A percentile compares a stretch with the other conserved stretches of the same genome.
Evolutionary conservation across 2,329 filamentous ascomycete genomes (phyloP).

Genomic region (Fusarium abutilonis): DNA sequence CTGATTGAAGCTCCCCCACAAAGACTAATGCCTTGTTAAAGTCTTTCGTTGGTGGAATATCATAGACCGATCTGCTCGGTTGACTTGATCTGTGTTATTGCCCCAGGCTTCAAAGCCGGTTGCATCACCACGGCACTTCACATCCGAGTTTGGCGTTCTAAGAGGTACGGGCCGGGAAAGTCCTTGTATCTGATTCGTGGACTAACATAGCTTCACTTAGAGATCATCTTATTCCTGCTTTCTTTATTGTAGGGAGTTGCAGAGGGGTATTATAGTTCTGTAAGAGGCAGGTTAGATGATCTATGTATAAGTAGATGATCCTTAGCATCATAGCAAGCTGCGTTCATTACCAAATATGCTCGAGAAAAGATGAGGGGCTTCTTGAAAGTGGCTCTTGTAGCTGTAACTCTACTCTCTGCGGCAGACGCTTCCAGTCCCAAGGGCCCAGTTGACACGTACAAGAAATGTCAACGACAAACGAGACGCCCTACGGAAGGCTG

Average conservation of each 20-base stretch:
- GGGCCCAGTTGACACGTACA: constrained; percentile 33
- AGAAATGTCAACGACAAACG: constrained; percentile 32
- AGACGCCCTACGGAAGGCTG: constrained; percentile 48
- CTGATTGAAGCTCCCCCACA: constrained; percentile 11
- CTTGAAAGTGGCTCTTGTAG: constrained; percentile 4
- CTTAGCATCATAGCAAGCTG: not conserved
- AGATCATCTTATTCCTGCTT: not conserved
- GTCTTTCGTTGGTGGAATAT: constrained; percentile 17
- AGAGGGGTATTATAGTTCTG: not conserved
- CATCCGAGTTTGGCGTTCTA: constrained; percentile 1
- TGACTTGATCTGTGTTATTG: constrained; percentile 2
- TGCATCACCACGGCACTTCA: constrained; percentile 12
- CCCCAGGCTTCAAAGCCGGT: not conserved
- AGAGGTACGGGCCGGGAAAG: too few species aligned
- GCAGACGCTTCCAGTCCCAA: not conserved
- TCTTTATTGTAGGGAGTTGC: not conserved
- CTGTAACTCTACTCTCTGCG: not conserved
- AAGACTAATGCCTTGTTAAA: not conserved
- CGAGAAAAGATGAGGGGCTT: constrained; percentile 7
- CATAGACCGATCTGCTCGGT: constrained; percentile 5
- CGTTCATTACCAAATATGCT: not conserved
- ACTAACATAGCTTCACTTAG: not conserved
- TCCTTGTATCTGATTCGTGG: constrained; percentile 18
- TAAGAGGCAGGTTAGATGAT: not conserved
- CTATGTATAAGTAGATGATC: not conserved